These are phyloP conservation scores for Plasmopara viticola DNA, from an alignment of 352 stramenopile genomes.

Conservation along the genomic window DNA sequence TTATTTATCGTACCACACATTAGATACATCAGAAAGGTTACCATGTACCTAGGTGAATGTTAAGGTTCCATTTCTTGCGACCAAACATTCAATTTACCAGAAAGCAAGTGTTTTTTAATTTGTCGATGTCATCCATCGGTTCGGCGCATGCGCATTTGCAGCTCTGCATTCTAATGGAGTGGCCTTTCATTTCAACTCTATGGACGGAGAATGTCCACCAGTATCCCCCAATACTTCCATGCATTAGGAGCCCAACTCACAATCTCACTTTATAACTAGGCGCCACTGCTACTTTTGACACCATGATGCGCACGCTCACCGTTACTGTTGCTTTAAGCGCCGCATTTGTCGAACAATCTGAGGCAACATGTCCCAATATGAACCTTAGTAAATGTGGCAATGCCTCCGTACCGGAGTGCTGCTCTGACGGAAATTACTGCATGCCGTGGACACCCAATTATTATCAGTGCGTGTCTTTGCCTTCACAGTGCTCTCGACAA, in stretches of 20 bases:
- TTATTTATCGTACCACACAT: too few species aligned
- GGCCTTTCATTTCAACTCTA: too few species aligned
- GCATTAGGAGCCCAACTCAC: not conserved
- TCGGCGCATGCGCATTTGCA: too few species aligned
- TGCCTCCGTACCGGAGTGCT: conserved; percentile 19
- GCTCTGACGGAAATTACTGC: conserved; percentile 19
- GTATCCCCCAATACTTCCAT: too few species aligned
- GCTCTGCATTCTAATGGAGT: too few species aligned
- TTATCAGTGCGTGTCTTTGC: conserved; percentile 21
- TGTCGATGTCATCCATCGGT: too few species aligned
- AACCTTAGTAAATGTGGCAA: conserved; percentile 23
- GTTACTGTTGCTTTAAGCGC: conserved; percentile 6
- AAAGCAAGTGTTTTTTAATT: too few species aligned
- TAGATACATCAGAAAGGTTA: too few species aligned
- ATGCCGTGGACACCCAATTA: conserved; percentile 21
- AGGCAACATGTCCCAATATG: conserved; percentile 15
- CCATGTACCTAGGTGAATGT: too few species aligned
- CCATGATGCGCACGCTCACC: conserved; percentile 8
- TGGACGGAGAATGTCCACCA: too few species aligned
- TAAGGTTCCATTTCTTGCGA: too few species aligned
- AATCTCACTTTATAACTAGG: not conserved
- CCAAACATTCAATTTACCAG: too few species aligned
- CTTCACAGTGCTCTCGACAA: conserved; percentile 19
- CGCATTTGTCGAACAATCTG: conserved; percentile 3
- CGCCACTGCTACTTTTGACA: not conserved